These are phyloP conservation scores for Inga leiocalycina DNA, from an alignment of 306 rosid genomes.

Conservation along the genomic window DNA sequence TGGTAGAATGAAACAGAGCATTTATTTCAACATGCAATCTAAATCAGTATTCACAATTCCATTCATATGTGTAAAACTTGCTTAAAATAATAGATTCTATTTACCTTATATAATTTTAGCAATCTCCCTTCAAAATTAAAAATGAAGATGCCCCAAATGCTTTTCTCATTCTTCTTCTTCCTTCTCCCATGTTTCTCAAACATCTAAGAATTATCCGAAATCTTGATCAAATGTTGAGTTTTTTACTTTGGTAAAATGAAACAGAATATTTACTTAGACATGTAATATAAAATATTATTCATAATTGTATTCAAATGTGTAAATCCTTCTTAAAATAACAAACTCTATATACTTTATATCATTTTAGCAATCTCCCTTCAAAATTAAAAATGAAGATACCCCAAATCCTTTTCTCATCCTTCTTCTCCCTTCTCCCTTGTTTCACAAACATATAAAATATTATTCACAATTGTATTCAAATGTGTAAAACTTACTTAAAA, in stretches of 20 bases:
- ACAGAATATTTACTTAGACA: not conserved
- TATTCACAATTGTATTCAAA: not conserved
- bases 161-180: not conserved
- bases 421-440: constrained; percentile 1
- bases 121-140: not conserved
- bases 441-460: not conserved
- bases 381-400: not conserved
- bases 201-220: not conserved
- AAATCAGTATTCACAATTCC: not conserved
- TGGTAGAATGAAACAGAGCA: not conserved
- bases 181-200: constrained; percentile 17
- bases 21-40: not conserved
- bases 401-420: not conserved
- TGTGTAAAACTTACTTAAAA: not conserved
- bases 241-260: not conserved
- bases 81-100: not conserved
- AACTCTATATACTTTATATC: not conserved
- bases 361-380: not conserved
- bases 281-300: not conserved
- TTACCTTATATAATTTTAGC: not conserved
- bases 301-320: not conserved
- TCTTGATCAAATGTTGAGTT: not conserved
- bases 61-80: not conserved
- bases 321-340: not conserved
- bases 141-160: not conserved